A percentile compares a stretch with the other conserved stretches of the same genome.
Conservation (phyloP, 2,329 filamentous ascomycete genomes). For the Monosporascus sp. region DNA sequence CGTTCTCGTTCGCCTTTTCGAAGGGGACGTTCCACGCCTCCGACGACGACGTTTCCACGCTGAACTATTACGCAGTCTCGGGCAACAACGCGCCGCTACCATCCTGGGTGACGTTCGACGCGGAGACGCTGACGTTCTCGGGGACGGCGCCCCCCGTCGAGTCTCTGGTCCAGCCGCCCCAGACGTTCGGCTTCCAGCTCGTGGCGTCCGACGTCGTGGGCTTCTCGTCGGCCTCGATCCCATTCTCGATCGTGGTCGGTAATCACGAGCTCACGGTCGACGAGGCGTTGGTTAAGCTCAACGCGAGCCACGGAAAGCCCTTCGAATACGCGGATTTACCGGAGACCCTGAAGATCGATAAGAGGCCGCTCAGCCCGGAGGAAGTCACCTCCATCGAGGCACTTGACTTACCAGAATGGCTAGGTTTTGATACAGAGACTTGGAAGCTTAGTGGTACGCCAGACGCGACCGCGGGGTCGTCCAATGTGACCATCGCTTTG, state of each 20-base stretch:
- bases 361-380: slow-evolving; percentile 38
- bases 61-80: slow-evolving; percentile 74
- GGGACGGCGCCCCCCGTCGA: slow-evolving; percentile 64
- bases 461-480: slow-evolving; percentile 50
- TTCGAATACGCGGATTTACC: slow-evolving; percentile 50
- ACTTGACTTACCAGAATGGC: slow-evolving; percentile 59
- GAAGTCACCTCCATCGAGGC: slow-evolving; percentile 48
- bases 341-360: slow-evolving; percentile 53
- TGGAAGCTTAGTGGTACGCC: slow-evolving; percentile 62
- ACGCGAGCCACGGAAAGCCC: slow-evolving; percentile 47
- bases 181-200: slow-evolving; percentile 66
- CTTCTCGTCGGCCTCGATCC: slow-evolving; percentile 61
- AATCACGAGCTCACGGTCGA: slow-evolving; percentile 64
- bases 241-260: slow-evolving; percentile 69
- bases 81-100: slow-evolving; percentile 76
- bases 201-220: slow-evolving; percentile 77
- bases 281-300: slow-evolving; percentile 50
- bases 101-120: slow-evolving; percentile 77
- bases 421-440: slow-evolving; percentile 57
- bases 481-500: slow-evolving; percentile 58
- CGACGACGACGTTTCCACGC: slow-evolving; percentile 28
- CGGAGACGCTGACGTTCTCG: slow-evolving; percentile 57
- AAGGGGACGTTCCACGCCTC: slow-evolving; percentile 58
- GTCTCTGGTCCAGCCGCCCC: slow-evolving; percentile 60
- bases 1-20: slow-evolving; percentile 50